A percentile compares a stretch with the other conserved stretches of the same genome.
Evolutionary conservation across 2,329 filamentous ascomycete species (phyloP).

Genomic region (Pestalotiopsis sp.): DNA sequence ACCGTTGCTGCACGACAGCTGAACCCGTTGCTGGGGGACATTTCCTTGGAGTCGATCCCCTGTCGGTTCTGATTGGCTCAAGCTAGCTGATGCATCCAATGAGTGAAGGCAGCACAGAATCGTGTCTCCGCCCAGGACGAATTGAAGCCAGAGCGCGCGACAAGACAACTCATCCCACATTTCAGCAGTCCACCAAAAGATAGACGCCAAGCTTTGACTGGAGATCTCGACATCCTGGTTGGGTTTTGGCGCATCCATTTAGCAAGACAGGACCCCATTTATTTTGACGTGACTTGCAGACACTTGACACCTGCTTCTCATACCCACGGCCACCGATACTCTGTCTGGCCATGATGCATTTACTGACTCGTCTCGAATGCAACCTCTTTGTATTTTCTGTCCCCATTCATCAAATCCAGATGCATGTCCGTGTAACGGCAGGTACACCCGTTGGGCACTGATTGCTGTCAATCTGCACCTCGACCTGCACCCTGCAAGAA

Average conservation of each 20-base stretch:
- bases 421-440: not conserved
- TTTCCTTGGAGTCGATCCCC: not conserved
- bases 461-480: not conserved
- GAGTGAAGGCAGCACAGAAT: not conserved
- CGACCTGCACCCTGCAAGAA: not conserved
- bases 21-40: conserved; percentile 7
- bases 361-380: not conserved
- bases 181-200: not conserved
- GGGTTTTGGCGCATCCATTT: no score
- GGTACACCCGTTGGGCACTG: not conserved
- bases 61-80: not conserved
- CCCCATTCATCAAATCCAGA: not conserved
- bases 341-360: not conserved
- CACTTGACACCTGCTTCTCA: not conserved
- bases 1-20: conserved; percentile 12
- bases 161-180: conserved; percentile 14
- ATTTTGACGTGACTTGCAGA: not conserved
- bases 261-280: not conserved
- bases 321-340: not conserved
- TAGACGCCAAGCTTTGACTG: not conserved
- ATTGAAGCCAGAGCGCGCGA: not conserved
- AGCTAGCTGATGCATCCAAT: not conserved
- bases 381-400: not conserved
- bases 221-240: no score
- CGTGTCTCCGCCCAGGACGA: conserved; percentile 5